phyloP scores from a whole-genome alignment of 2,329 filamentous ascomycete genomes.

The Pseudogymnoascus pannorum region DNA sequence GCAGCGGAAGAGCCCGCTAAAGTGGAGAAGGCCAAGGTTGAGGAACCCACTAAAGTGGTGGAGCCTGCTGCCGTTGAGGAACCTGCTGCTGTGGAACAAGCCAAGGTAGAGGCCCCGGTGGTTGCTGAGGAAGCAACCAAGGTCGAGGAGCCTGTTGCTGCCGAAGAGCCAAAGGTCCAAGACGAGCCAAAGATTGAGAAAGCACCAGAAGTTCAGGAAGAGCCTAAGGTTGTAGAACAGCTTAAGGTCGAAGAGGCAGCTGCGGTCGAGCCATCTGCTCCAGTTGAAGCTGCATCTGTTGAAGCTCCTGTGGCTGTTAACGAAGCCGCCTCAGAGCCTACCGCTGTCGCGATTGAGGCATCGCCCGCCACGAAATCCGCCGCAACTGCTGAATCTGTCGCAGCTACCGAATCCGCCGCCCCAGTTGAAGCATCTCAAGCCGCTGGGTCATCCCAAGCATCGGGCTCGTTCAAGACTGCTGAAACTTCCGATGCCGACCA shows the following conservation, averaged over 20 bases:
- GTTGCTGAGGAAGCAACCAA: neutral
- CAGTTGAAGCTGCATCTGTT: neutral
- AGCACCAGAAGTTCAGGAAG: neutral
- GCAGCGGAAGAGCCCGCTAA: neutral
- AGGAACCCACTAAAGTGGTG: neutral
- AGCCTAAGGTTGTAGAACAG: neutral
- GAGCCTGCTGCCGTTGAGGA: neutral
- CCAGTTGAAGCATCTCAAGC: neutral
- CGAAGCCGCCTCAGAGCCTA: neutral
- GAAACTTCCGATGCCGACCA: slow-evolving; percentile 4
- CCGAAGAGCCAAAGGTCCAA: neutral
- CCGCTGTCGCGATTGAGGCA: neutral
- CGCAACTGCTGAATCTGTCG: neutral
- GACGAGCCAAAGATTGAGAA: too few species aligned
- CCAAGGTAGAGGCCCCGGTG: neutral
- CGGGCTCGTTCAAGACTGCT: neutral
- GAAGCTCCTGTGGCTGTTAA: neutral
- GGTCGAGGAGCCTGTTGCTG: neutral
- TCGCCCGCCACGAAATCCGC: too few species aligned
- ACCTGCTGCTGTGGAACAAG: neutral
- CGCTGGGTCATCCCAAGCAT: neutral
- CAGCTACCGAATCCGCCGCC: neutral
- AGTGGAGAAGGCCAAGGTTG: neutral
- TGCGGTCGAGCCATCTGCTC: neutral
- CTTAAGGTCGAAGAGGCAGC: neutral